Percentiles rank a stretch among this genome's conserved stretches.
Conservation (phyloP, 495 filamentous ascomycete species). For the Aspergillus leporis region DNA sequence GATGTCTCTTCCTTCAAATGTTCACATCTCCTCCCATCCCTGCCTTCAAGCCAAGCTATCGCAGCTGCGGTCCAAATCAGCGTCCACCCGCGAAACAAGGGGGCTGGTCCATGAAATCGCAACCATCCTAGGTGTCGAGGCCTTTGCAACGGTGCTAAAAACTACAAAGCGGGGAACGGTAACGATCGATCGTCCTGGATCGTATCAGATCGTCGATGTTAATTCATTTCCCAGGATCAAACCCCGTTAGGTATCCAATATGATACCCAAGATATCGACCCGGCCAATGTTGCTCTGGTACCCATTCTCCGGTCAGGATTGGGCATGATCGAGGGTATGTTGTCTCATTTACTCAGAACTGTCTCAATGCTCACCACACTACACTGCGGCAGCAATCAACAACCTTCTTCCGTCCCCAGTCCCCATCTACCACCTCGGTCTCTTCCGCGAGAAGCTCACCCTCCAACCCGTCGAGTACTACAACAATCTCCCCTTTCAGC, state of each 20-base stretch:
- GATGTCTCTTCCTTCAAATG: conserved; percentile 41
- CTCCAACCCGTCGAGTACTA: conserved; percentile 96
- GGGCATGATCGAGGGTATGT: conserved; percentile 78
- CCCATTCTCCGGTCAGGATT: conserved; percentile 89
- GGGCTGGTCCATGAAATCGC: conserved; percentile 81
- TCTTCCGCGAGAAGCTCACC: conserved; percentile 83
- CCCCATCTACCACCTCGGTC: conserved; percentile 88
- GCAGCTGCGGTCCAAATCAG: conserved; percentile 72
- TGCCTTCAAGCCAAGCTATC: conserved; percentile 87
- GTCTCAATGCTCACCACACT: neutral
- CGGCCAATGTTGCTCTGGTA: conserved; percentile 73
- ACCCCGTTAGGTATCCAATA: conserved; percentile 77
- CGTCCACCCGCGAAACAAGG: conserved; percentile 76
- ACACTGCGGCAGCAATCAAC: conserved; percentile 61
- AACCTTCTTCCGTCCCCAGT: conserved; percentile 77
- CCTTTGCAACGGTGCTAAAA: conserved; percentile 66
- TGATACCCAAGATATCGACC: conserved; percentile 57
- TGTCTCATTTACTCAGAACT: neutral
- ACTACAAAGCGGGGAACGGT: conserved; percentile 42
- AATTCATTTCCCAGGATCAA: conserved; percentile 49
- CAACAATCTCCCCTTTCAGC: conserved; percentile 88
- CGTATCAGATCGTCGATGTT: neutral
- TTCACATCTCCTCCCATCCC: conserved; percentile 83
- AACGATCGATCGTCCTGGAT: neutral
- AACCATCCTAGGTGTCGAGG: conserved; percentile 79